Conservation (phyloP, 306 rosid genomes). For the Trichosanthes truncata region DNA sequence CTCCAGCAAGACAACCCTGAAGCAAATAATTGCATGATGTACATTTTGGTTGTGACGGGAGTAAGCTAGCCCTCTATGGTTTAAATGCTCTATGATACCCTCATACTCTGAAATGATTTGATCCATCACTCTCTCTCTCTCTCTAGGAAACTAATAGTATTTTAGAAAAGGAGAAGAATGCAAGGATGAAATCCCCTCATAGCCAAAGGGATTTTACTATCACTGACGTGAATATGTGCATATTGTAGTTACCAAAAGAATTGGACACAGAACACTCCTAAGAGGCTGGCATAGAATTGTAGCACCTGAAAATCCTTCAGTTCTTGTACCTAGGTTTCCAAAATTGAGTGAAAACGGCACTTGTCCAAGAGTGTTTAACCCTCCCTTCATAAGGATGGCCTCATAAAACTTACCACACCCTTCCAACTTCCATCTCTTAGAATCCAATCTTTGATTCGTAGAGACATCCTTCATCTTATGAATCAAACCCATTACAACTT, state of each 20-base stretch:
- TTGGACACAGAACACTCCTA: neutral
- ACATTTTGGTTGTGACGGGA: neutral
- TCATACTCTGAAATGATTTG: neutral
- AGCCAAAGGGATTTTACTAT: neutral
- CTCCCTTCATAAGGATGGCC: neutral
- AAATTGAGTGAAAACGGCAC: neutral
- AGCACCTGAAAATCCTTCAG: neutral
- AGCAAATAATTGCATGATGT: neutral
- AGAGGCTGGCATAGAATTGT: neutral
- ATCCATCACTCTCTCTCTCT: neutral
- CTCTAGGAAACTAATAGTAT: neutral
- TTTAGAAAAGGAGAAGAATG: neutral
- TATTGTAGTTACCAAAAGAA: neutral
- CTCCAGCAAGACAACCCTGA: neutral
- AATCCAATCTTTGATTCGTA: neutral
- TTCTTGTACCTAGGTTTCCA: neutral
- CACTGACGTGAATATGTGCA: neutral
- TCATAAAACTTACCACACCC: neutral
- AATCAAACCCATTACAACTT: neutral
- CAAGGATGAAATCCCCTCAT: neutral
- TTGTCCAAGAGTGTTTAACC: neutral
- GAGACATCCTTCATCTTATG: neutral
- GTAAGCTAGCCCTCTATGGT: neutral
- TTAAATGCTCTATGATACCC: neutral
- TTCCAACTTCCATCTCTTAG: neutral